Conservation (phyloP, 495 filamentous ascomycete species). For the Penicillium robsamsonii region DNA sequence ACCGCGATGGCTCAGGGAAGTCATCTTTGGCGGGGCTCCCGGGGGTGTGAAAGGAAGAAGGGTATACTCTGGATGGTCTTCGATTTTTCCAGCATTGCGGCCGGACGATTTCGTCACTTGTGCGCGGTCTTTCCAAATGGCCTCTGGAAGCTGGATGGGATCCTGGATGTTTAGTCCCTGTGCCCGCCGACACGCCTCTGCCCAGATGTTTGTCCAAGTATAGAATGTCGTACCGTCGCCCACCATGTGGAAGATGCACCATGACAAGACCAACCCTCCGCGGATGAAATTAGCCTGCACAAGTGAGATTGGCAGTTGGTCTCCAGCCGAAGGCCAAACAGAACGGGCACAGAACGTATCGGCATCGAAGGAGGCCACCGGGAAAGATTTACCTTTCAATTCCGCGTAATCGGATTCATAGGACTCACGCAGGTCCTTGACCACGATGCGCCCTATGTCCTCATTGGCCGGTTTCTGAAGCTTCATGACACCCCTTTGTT, state of each 20-base stretch:
- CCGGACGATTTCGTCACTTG: slow-evolving; percentile 28
- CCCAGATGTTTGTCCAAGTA: slow-evolving; percentile 35
- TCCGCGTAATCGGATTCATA: slow-evolving; percentile 25
- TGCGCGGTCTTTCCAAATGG: slow-evolving; percentile 25
- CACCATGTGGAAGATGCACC: slow-evolving; percentile 33
- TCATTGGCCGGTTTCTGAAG: slow-evolving; percentile 18
- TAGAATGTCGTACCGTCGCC: slow-evolving; percentile 34
- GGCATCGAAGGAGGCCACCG: slow-evolving; percentile 30
- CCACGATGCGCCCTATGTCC: slow-evolving; percentile 11
- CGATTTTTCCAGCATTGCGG: slow-evolving; percentile 22
- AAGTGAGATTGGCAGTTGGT: slow-evolving; percentile 27
- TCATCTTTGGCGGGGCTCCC: slow-evolving; percentile 33
- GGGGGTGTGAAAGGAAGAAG: slow-evolving; percentile 32
- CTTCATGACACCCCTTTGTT: slow-evolving; percentile 32
- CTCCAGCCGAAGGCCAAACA: slow-evolving; percentile 32
- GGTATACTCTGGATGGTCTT: slow-evolving; percentile 35
- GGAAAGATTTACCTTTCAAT: slow-evolving; percentile 33
- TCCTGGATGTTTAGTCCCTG: slow-evolving; percentile 27
- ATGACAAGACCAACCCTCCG: slow-evolving; percentile 27
- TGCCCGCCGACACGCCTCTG: slow-evolving; percentile 34
- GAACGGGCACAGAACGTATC: slow-evolving; percentile 29
- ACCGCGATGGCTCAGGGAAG: slow-evolving; percentile 26
- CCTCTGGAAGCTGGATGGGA: slow-evolving; percentile 18
- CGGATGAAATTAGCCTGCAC: slow-evolving; percentile 41
- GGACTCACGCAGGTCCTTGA: slow-evolving; percentile 33